Base-by-base conservation (phyloP, 495 filamentous ascomycete species). In the Elasticomyces elasticus region DNA sequence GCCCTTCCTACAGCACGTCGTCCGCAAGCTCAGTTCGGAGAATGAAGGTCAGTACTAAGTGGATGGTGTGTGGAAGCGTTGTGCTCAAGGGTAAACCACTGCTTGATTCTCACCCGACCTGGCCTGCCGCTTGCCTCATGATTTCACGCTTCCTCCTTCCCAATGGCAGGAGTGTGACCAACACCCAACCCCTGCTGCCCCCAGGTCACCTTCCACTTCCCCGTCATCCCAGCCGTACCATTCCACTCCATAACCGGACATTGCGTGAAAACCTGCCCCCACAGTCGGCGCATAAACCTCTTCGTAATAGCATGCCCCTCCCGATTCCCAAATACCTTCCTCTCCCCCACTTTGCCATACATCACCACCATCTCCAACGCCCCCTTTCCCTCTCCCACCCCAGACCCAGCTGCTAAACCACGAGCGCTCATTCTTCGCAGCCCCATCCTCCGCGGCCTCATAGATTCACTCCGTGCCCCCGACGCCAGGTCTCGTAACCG, bases 401-500 rank as follows among this genome's bases (percentile, higher is more conserved):
- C n/a, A n/a, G n/a, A n/a, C n/a, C n/a, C n/a, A n/a, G n/a, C n/a
- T n/a, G n/a, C n/a, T n/a, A n/a, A n/a, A n/a, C n/a, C n/a, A n/a
- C n/a, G n/a, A n/a, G n/a, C n/a, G n/a, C n/a, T n/a, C n/a, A n/a
- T n/a, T n/a, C n/a, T n/a, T n/a, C n/a, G n/a, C n/a, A n/a, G n/a
- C n/a, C n/a, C n/a, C 10, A 22, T 41, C 3, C 56, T 23, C 40
- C 73, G 66, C 9, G 72, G 71, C 9, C 66, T 48, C 51, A 67
- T 66, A 74, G 76, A 57, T 65, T 71, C 2, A 59, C 48, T 48
- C 38, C 5, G 19, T 13, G 65, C 28, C 1, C 85, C 89, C 11
- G 68, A 60, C 0, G 80, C 72, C 11, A 94, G 60, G 17, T 72
- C 75, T 12, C 74, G 66, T 10, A 98, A 67, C 28, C 74, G 61